Percentiles rank a stretch among this genome's conserved stretches.
Evolutionary conservation across 2,329 filamentous ascomycete genomes (phyloP).

Genomic region (Botryotinia calthae): DNA sequence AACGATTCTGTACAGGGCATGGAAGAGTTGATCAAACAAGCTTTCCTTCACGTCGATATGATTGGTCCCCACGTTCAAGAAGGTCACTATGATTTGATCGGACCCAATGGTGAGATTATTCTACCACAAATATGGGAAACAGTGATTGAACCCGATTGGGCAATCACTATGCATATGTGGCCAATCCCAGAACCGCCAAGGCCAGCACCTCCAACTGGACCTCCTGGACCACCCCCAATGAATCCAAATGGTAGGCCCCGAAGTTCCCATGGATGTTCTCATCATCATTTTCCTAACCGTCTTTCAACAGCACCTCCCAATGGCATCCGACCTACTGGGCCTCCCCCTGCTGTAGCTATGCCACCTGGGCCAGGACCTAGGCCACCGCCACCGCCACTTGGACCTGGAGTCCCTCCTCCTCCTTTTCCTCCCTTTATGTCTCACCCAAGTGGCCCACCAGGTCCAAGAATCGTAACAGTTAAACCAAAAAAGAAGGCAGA

Average conservation of each 20-base stretch:
- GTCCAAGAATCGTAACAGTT: conserved; percentile 14
- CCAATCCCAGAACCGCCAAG: conserved; percentile 50
- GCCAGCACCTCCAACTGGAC: conserved; percentile 24
- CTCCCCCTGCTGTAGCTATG: conserved; percentile 19
- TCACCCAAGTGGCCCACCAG: conserved; percentile 10
- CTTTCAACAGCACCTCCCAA: conserved; percentile 22
- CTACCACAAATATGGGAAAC: conserved; percentile 79
- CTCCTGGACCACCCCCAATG: conserved; percentile 17
- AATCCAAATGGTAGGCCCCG: conserved; percentile 19
- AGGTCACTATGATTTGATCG: conserved; percentile 77
- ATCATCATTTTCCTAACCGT: conserved; percentile 21
- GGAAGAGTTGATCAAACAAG: conserved; percentile 83
- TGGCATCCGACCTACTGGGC: conserved; percentile 24
- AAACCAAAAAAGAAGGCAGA: conserved; percentile 25
- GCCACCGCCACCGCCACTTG: conserved; percentile 21
- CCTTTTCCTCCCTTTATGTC: conserved; percentile 8
- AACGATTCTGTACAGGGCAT: conserved; percentile 59
- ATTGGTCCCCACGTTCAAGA: conserved; percentile 74
- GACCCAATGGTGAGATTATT: conserved; percentile 78
- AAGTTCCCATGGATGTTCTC: conserved; percentile 24
- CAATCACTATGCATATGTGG: conserved; percentile 67
- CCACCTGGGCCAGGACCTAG: conserved; percentile 14
- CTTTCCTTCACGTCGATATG: conserved; percentile 74
- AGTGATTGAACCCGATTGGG: conserved; percentile 75
- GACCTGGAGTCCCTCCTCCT: conserved; percentile 16